Conservation (phyloP, 441 rosid genomes). For the Mallotus repandus region DNA sequence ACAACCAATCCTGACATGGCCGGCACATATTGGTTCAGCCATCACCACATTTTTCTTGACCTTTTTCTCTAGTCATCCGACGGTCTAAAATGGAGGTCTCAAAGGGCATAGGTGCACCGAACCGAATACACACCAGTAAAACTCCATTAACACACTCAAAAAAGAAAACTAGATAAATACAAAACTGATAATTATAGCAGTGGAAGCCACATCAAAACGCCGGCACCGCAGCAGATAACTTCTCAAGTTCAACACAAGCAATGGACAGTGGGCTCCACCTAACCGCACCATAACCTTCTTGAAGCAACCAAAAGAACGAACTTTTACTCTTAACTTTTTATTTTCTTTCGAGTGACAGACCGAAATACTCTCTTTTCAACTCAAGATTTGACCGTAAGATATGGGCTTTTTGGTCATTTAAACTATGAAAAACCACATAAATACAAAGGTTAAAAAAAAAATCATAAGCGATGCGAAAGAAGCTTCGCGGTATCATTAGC, state of each 20-base stretch:
- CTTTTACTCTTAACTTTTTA: background rate
- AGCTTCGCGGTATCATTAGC: conserved; percentile 5
- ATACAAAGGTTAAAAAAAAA: background rate
- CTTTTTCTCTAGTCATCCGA: background rate
- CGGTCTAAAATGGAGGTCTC: background rate
- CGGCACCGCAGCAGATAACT: conserved; percentile 21
- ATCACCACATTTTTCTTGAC: conserved; percentile 1
- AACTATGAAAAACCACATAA: too few species aligned
- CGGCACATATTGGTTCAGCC: conserved; percentile 9
- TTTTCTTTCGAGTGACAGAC: conserved; percentile 16
- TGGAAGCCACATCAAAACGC: background rate
- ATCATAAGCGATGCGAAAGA: background rate
- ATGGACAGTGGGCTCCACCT: conserved; percentile 12
- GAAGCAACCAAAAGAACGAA: too few species aligned
- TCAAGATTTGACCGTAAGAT: background rate
- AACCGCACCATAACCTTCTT: conserved; percentile 1
- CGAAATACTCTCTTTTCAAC: conserved; percentile 14
- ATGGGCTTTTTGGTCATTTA: background rate
- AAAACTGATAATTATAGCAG: background rate
- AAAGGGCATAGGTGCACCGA: background rate
- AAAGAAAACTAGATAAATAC: background rate
- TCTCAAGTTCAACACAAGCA: background rate
- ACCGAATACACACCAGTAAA: background rate
- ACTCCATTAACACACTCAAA: background rate
- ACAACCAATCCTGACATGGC: conserved; percentile 34